Percentiles rank a stretch among this genome's conserved stretches.
Evolutionary conservation across 179 eudicot genomes (phyloP).

Genomic region (Beta corolliflora): DNA sequence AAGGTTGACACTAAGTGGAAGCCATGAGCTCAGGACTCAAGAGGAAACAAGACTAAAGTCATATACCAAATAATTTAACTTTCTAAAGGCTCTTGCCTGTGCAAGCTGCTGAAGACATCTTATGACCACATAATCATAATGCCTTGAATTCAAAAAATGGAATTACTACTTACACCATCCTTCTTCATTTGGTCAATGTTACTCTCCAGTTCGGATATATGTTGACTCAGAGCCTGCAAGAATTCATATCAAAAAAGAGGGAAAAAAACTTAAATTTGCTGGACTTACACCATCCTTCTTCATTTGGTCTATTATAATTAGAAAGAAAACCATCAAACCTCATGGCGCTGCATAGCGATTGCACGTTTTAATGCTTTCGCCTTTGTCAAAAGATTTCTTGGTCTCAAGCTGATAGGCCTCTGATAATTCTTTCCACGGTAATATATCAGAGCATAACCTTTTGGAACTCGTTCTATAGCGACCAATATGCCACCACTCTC

Average conservation of each 20-base stretch:
- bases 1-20: not conserved
- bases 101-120: not conserved
- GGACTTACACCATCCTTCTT: not conserved
- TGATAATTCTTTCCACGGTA: conserved; percentile 97
- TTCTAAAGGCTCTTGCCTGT: too few relatives aligned
- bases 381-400: conserved; percentile 88
- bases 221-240: conserved; percentile 87
- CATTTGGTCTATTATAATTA: not conserved
- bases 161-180: conserved; percentile 64
- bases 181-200: conserved; percentile 63
- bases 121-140: not conserved
- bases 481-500: conserved; percentile 96
- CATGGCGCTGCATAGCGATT: conserved; percentile 91
- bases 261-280: not conserved
- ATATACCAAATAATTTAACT: not conserved
- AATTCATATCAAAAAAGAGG: not conserved
- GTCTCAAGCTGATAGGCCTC: conserved; percentile 85
- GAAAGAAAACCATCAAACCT: conserved; percentile 46
- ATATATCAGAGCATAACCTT: conserved; percentile 89
- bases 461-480: conserved; percentile 81
- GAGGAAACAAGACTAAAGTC: not conserved
- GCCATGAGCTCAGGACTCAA: not conserved
- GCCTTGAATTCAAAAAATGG: not conserved
- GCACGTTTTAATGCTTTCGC: conserved; percentile 92
- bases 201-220: conserved; percentile 80